These are phyloP conservation scores for Phytophthora fragariaefolia DNA, from an alignment of 352 stramenopile genomes.

Conservation along the genomic window DNA sequence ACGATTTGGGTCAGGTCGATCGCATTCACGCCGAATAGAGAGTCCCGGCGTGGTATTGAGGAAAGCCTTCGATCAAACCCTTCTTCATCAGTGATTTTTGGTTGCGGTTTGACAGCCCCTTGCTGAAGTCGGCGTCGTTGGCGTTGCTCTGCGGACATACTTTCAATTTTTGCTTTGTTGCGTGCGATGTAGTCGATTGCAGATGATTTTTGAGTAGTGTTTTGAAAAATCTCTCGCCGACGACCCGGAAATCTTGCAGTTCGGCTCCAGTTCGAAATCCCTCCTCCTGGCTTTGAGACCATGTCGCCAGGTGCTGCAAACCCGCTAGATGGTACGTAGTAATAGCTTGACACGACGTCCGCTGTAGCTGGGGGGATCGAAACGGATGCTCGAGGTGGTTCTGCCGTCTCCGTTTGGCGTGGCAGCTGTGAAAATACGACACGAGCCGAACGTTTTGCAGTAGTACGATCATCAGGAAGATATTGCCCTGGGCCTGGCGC, in stretches of 20 bases:
- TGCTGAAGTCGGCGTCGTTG: constrained; percentile 18
- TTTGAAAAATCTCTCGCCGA: constrained; percentile 20
- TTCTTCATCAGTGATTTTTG: neutral
- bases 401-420: constrained; percentile 38
- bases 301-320: constrained; percentile 38
- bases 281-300: constrained; percentile 20
- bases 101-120: neutral
- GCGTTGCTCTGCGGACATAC: constrained; percentile 35
- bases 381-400: constrained; percentile 31
- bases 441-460: constrained; percentile 31
- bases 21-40: constrained; percentile 33
- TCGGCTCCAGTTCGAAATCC: constrained; percentile 52
- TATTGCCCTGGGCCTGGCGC: constrained; percentile 62
- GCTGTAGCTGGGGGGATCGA: constrained; percentile 35
- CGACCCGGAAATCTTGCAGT: constrained; percentile 43
- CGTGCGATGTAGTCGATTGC: constrained; percentile 37
- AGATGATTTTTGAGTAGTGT: constrained; percentile 1
- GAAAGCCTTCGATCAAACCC: neutral
- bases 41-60: constrained; percentile 40
- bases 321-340: constrained; percentile 51
- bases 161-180: constrained; percentile 40
- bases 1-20: neutral
- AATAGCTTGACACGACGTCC: constrained; percentile 68
- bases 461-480: constrained; percentile 44
- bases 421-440: constrained; percentile 66